A percentile compares a stretch with the other conserved stretches of the same genome.
Evolutionary conservation across 108 stramenopile species (phyloP).

Genomic region (Aurantiochytrium sp.): DNA sequence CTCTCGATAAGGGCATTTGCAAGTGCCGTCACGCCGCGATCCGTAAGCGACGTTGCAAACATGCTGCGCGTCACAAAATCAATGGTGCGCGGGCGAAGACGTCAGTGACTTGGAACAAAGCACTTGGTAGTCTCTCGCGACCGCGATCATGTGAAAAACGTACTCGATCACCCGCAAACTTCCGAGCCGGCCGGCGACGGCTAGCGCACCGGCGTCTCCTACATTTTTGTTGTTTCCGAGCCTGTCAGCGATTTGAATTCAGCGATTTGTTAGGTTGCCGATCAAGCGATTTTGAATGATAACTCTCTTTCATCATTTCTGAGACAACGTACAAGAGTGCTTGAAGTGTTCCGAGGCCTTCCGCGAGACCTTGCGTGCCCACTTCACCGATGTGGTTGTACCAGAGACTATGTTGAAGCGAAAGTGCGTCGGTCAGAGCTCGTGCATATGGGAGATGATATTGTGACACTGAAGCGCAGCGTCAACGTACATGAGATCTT

Average conservation of each 20-base stretch:
- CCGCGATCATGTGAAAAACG: too few relatives aligned
- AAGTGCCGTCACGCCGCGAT: too few relatives aligned
- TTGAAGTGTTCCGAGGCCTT: not conserved
- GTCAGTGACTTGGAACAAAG: too few relatives aligned
- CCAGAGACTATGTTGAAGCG: not conserved
- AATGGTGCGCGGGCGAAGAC: too few relatives aligned
- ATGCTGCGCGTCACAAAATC: too few relatives aligned
- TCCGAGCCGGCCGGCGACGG: not conserved
- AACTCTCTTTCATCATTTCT: not conserved
- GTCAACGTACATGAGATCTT: not conserved
- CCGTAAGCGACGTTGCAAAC: too few relatives aligned
- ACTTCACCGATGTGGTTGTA: not conserved
- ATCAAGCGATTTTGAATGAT: too few relatives aligned
- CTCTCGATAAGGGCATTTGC: too few relatives aligned
- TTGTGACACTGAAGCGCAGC: not conserved
- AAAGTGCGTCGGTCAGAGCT: not conserved
- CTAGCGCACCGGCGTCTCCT: not conserved
- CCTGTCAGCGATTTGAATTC: not conserved
- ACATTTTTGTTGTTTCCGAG: not conserved
- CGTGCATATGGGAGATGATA: not conserved
- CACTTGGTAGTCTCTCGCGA: too few relatives aligned
- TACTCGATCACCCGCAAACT: not conserved
- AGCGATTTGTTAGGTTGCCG: not conserved
- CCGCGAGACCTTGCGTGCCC: not conserved
- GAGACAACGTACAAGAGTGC: not conserved